Evolutionary conservation across 139 green algal genomes (phyloP), one percentile per base, ranked within the genome.

Genomic region (Eudorina sp.): DNA sequence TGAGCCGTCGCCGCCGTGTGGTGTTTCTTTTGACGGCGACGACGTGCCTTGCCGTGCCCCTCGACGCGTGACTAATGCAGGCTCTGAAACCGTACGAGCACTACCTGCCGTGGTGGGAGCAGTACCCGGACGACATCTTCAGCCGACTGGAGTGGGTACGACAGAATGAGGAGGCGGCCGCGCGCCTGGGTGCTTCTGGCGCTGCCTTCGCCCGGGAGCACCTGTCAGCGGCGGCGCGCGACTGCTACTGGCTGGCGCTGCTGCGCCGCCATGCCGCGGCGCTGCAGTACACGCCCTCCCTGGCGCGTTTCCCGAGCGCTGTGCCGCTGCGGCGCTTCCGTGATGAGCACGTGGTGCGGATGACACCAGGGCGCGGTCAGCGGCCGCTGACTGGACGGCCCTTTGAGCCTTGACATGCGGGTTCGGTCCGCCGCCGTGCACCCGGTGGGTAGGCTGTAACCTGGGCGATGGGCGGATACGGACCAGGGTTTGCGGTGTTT

Each of bases 381-480:
- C 76, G 76, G 34, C 8, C 76, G 76, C 53, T 84, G 34, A 53
- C 16, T 16, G 76, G 76, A 4, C 76, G 70, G 53, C 76, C 76
- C 34, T 84, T 84, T 36, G 76, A 84, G 76, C 51, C 76, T 34
- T 84, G 41, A 76, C n/a, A n/a, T n/a, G n/a, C n/a, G n/a, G n/a
- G n/a, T n/a, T n/a, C n/a, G n/a, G n/a, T n/a, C n/a, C n/a, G n/a
- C n/a, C n/a, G n/a, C n/a, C n/a, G n/a, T n/a, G n/a, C n/a, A n/a
- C n/a, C n/a, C n/a, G n/a, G n/a, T n/a, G n/a, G n/a, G n/a, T n/a
- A n/a, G n/a, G n/a, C n/a, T n/a, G n/a, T n/a, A n/a, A n/a, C n/a
- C n/a, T n/a, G n/a, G n/a, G n/a, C n/a, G n/a, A n/a, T n/a, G n/a
- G n/a, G n/a, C n/a, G n/a, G n/a, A n/a, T n/a, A n/a, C n/a, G n/a